Base-by-base conservation (phyloP, 2,329 filamentous ascomycete species). In the Xylaria sp. region DNA sequence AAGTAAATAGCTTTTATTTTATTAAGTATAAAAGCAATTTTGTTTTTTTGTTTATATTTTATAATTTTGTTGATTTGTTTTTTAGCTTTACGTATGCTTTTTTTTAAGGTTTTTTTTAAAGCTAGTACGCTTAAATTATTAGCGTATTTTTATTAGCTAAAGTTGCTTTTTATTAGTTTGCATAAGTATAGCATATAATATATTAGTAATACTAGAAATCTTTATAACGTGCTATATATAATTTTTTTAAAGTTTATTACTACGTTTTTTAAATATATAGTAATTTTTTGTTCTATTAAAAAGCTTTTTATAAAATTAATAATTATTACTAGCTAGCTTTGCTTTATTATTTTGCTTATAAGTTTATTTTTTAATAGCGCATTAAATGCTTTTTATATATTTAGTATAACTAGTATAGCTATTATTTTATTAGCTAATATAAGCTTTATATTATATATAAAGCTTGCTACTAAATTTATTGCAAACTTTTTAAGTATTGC, bases 181-280 rank as follows among this genome's bases (percentile, higher is more conserved):
- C 39, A 61, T 56, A 66, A 50, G 51, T 66, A 61, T 7, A 66
- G 33, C 36, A 56, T 61, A 66, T 66, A 66, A n/a, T 56, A 20
- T 11, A 66, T 66, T 44, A 56, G 51, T 44, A 66, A 66, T 1
- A 3, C 3, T 57, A 61, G 20, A 11, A 62, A 62, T 1, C 7
- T 56, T 61, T 63, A 54, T 63, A 66, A 25, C 7, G 39, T 62
- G 20, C 31, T 62, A 42, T 45, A 66, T 3, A 5, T 47, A 25
- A n/a, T 5, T 55, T 65, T 54, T 45, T 36, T 51, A 27, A 60
- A 25, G 3, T 50, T 55, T 54, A 38, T 54, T 50, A 10, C 1
- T 45, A 33, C 13, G 2, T 61, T 61, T n/a, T 63, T 62, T 62
- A 55, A 50, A 63, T 49, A 56, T 56, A 44, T 55, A 39, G 22